These are phyloP conservation scores for Hypoxylon rubiginosum DNA, from an alignment of 2,329 filamentous ascomycete species.

Conservation along the genomic window DNA sequence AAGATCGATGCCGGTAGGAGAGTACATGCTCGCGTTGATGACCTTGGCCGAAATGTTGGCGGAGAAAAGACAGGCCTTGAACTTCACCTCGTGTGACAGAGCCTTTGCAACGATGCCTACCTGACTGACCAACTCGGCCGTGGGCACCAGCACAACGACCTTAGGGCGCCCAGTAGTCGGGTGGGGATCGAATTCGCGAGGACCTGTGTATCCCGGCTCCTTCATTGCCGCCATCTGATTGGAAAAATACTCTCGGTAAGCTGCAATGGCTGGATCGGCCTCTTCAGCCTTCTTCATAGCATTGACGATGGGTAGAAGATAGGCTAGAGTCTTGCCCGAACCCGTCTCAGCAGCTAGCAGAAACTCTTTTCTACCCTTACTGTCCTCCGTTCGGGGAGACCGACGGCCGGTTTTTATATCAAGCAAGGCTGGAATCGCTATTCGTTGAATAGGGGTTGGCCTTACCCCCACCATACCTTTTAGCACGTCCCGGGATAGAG, in stretches of 20 bases:
- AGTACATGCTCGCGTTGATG: conserved; percentile 88
- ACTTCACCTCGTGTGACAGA: conserved; percentile 88
- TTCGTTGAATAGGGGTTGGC: conserved; percentile 89
- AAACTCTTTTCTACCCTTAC: conserved; percentile 67
- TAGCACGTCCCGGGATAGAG: conserved; percentile 80
- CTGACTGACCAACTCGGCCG: conserved; percentile 90
- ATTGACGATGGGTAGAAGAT: conserved; percentile 86
- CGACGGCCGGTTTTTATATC: conserved; percentile 63
- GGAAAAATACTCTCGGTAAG: conserved; percentile 68
- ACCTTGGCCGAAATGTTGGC: conserved; percentile 80
- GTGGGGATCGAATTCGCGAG: conserved; percentile 76
- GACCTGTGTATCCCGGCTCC: conserved; percentile 67
- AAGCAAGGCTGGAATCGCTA: conserved; percentile 87
- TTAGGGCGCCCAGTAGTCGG: conserved; percentile 83
- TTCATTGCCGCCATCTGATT: conserved; percentile 70
- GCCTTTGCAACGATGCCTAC: conserved; percentile 85
- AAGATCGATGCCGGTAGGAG: conserved; percentile 84
- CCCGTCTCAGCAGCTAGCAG: conserved; percentile 95
- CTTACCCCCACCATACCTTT: conserved; percentile 79
- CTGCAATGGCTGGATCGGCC: conserved; percentile 68
- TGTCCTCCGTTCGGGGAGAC: conserved; percentile 49
- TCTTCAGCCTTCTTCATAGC: conserved; percentile 83
- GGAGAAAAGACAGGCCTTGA: conserved; percentile 85
- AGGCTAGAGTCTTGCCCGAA: conserved; percentile 96
- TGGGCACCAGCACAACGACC: conserved; percentile 89